Conservation (phyloP, 164 flowering plant species). For the Magnolia officinalis region DNA sequence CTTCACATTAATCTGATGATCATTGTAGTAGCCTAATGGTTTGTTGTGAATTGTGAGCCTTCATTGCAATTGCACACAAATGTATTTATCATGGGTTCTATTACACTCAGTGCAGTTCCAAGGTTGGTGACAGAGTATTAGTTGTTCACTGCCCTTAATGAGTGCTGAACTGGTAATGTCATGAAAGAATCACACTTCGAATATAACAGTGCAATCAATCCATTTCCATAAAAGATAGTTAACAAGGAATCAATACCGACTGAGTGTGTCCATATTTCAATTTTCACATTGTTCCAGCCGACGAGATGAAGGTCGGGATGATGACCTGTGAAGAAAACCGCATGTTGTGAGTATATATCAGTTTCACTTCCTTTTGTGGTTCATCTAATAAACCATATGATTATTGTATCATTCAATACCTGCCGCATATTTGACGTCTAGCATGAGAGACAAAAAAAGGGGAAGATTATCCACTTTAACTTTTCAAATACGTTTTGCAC, state of each 20-base stretch:
- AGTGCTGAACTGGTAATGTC: not conserved
- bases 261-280: conserved; percentile 94
- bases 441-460: too few relatives aligned
- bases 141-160: not conserved
- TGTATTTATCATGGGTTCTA: not conserved
- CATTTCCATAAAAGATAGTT: not conserved
- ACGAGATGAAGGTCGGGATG: conserved; percentile 97
- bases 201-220: not conserved
- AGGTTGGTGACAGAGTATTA: not conserved
- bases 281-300: conserved; percentile 84
- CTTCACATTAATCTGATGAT: not conserved
- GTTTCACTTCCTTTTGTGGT: not conserved
- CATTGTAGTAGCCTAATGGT: not conserved
- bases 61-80: too few relatives aligned
- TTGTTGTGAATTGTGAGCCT: not conserved
- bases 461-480: too few relatives aligned
- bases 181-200: not conserved
- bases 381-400: not conserved
- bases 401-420: not conserved
- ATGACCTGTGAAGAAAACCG: conserved; percentile 55
- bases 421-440: not conserved
- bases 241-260: conserved; percentile 48
- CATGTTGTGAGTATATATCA: not conserved
- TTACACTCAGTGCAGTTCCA: not conserved
- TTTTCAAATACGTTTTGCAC: too few relatives aligned